Evolutionary conservation across 768 basidiomycete genomes (phyloP), one percentile per base, ranked within the genome.

Genomic region (Multifurca ochricompacta): DNA sequence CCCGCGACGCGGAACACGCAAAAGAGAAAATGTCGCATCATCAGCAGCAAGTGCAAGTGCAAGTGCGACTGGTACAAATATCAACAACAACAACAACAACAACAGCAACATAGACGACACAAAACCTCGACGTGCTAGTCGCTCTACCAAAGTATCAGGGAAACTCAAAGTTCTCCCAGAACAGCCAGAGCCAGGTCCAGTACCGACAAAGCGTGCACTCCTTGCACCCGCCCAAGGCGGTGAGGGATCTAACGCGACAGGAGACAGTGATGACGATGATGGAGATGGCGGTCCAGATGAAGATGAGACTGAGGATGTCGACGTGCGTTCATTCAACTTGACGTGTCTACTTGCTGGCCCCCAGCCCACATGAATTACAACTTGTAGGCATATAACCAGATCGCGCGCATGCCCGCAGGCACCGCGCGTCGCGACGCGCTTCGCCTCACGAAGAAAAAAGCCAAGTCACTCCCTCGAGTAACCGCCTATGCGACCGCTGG

Each of bases 401-500:
- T 97, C 54, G 87, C 89, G 4, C 82, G 91, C 31, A 97, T 97
- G 48, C 93, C 94, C 2, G 91, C 91, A 41, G 94, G 94, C 3
- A 91, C 93, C 19, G 94, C 94, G 7, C 82, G 91, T 39, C 77
- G 91, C 55, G 94, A 97, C 72, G 94, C 94, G 3, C 70, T 92
- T 58, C 83, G 77, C 54, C 69, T 97, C 60, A 97, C 93, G 2
- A 95, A 96, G 73, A 93, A 89, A 73, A 95, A 94, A 67, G 91
- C 92, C 2, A 94, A 93, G 66, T 83, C 82, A 11, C 68, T 96
- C 11, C 93, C 93, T 30, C 73, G 94, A 62, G 94, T 94, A n/a
- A 96, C 94, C 2, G 94, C 93, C 4, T 96, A 95, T 69, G 91
- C 93, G 40, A 96, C 92, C 14, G 90, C 93, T 30, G 84, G 79